Conservation (phyloP, 768 basidiomycete genomes). For the Mycena amicta region DNA sequence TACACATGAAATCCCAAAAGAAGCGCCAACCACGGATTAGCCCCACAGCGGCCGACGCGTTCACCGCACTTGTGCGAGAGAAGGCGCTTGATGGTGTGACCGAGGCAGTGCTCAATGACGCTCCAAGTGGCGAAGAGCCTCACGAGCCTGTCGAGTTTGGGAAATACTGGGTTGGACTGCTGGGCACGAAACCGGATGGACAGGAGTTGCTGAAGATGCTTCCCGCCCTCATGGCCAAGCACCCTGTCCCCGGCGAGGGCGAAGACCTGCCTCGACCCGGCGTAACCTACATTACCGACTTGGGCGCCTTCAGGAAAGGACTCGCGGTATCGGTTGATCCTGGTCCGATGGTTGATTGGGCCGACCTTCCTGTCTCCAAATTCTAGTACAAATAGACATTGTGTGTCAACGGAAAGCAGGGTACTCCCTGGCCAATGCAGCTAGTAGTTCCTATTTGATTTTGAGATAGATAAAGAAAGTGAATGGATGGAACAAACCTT, state of each 20-base stretch:
- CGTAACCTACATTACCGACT: conserved; percentile 66
- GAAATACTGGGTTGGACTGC: conserved; percentile 60
- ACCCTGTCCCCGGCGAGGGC: conserved; percentile 58
- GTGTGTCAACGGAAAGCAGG: neutral
- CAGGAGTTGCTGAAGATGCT: conserved; percentile 55
- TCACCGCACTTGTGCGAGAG: conserved; percentile 54
- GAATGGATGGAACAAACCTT: too few relatives aligned
- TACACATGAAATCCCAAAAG: conserved; percentile 78
- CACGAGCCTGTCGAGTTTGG: conserved; percentile 63
- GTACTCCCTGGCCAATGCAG: neutral
- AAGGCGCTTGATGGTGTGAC: conserved; percentile 51
- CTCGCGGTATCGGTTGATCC: conserved; percentile 58
- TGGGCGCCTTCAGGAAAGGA: conserved; percentile 63
- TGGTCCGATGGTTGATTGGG: conserved; percentile 74
- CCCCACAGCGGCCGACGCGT: conserved; percentile 60
- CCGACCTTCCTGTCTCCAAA: conserved; percentile 65
- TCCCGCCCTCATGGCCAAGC: conserved; percentile 54
- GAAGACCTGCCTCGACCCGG: conserved; percentile 46
- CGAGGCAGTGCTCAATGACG: conserved; percentile 52
- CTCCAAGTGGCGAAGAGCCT: conserved; percentile 53
- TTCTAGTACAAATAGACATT: conserved; percentile 37
- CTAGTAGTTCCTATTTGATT: neutral
- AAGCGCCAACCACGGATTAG: conserved; percentile 64
- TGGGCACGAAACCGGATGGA: conserved; percentile 43
- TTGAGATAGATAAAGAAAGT: too few relatives aligned